Conservation (phyloP, 2,329 filamentous ascomycete genomes). For the Bipolaris sorokiniana region DNA sequence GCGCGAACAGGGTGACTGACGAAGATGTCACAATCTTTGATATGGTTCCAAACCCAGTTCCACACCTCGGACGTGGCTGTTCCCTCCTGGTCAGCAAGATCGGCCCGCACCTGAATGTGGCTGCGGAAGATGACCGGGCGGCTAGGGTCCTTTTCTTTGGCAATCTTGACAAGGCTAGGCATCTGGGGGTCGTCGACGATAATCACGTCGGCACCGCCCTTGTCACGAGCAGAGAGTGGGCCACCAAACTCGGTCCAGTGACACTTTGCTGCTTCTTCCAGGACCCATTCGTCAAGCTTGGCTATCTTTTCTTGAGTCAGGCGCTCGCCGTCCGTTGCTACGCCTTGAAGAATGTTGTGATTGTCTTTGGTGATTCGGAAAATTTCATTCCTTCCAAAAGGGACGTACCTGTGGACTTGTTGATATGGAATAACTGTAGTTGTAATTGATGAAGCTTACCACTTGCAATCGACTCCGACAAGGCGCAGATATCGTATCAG, state of each 20-base stretch:
- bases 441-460: constrained; percentile 60
- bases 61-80: constrained; percentile 76
- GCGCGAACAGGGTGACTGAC: constrained; percentile 79
- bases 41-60: constrained; percentile 75
- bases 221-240: constrained; percentile 66
- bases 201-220: constrained; percentile 78
- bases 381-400: constrained; percentile 75
- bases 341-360: constrained; percentile 87
- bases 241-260: constrained; percentile 76
- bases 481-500: constrained; percentile 73
- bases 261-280: constrained; percentile 69
- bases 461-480: constrained; percentile 71
- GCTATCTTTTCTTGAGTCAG: constrained; percentile 67
- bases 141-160: constrained; percentile 72
- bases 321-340: constrained; percentile 66
- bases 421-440: not conserved
- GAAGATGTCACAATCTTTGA: constrained; percentile 75
- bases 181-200: constrained; percentile 86
- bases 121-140: constrained; percentile 80
- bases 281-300: constrained; percentile 73
- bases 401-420: constrained; percentile 65
- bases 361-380: constrained; percentile 87
- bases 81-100: constrained; percentile 67
- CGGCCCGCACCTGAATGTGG: constrained; percentile 81
- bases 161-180: constrained; percentile 76